A percentile compares a stretch with the other conserved stretches of the same genome.
These are phyloP conservation scores for Agapanthus africanus DNA, from an alignment of 106 monocot species.

Conservation along the genomic window DNA sequence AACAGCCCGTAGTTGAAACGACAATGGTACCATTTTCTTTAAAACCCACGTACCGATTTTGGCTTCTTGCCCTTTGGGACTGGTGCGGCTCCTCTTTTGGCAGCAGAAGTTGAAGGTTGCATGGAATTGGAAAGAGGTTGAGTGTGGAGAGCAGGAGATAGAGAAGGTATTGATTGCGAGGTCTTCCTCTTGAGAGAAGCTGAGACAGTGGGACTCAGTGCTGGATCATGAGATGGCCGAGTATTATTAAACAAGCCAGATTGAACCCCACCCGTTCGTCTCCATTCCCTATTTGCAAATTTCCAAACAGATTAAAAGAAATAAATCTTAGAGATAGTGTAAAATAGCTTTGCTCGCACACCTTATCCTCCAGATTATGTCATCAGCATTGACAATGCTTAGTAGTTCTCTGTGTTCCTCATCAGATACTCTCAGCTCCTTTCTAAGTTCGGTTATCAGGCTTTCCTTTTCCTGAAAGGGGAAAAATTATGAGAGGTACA, in stretches of 20 bases:
- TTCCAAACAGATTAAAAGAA: too few relatives aligned
- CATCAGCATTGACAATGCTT: constrained; percentile 88
- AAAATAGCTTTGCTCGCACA: too few relatives aligned
- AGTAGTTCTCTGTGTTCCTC: constrained; percentile 91
- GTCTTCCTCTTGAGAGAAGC: constrained; percentile 86
- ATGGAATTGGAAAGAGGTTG: constrained; percentile 36
- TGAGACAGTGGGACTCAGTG: constrained; percentile 60
- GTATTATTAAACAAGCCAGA: constrained; percentile 47
- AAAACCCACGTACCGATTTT: constrained; percentile 74
- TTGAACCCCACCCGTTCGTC: constrained; percentile 44
- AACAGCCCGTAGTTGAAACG: background rate
- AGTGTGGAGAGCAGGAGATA: constrained; percentile 50
- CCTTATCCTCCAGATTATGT: constrained; percentile 92
- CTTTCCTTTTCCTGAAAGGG: constrained; percentile 99
- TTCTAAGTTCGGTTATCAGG: constrained; percentile 92
- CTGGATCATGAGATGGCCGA: constrained; percentile 42
- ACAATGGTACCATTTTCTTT: too few relatives aligned
- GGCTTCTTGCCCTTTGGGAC: constrained; percentile 66
- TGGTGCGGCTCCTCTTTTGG: constrained; percentile 43
- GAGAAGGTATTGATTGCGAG: constrained; percentile 50
- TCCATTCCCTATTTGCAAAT: constrained; percentile 43
- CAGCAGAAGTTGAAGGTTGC: constrained; percentile 59
- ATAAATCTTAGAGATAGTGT: constrained; percentile 2
- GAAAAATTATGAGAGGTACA: too few relatives aligned
- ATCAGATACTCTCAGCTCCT: constrained; percentile 90